Evolutionary conservation across 805 yeast species (phyloP).

Genomic region (Lipomyces yamadae): DNA sequence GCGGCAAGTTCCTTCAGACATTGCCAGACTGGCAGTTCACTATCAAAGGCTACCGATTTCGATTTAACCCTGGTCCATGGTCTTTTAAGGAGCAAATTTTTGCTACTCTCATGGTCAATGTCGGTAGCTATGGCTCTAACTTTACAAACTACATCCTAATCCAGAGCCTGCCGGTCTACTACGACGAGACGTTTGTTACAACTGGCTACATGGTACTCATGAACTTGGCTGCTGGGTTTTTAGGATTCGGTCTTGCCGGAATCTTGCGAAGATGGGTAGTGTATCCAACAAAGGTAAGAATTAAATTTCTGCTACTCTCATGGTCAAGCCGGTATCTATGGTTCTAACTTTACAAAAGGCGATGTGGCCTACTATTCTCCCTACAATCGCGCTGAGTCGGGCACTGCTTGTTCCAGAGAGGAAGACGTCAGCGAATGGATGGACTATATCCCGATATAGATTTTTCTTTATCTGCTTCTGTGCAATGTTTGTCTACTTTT

Average conservation of each 20-base stretch:
- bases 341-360: conserved; percentile 48
- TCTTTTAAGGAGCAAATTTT: conserved; percentile 67
- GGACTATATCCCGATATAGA: conserved; percentile 59
- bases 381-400: conserved; percentile 61
- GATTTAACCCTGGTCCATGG: conserved; percentile 68
- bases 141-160: conserved; percentile 20
- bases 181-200: conserved; percentile 46
- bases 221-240: conserved; percentile 60
- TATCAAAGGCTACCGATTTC: conserved; percentile 46
- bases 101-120: conserved; percentile 50
- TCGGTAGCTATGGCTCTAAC: conserved; percentile 26
- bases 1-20: conserved; percentile 50
- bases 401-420: conserved; percentile 50
- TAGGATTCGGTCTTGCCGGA: conserved; percentile 71
- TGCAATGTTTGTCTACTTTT: conserved; percentile 59
- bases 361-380: conserved; percentile 69
- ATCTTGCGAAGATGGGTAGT: conserved; percentile 60
- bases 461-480: conserved; percentile 54
- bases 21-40: conserved; percentile 28
- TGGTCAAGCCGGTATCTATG: too few species aligned
- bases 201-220: conserved; percentile 55
- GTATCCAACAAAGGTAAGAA: conserved; percentile 47
- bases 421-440: conserved; percentile 54
- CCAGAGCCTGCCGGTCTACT: conserved; percentile 47
- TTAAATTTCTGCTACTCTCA: too few species aligned